A percentile compares a stretch with the other conserved stretches of the same genome.
Conservation (phyloP, 495 filamentous ascomycete genomes). For the Annulohypoxylon stygium region DNA sequence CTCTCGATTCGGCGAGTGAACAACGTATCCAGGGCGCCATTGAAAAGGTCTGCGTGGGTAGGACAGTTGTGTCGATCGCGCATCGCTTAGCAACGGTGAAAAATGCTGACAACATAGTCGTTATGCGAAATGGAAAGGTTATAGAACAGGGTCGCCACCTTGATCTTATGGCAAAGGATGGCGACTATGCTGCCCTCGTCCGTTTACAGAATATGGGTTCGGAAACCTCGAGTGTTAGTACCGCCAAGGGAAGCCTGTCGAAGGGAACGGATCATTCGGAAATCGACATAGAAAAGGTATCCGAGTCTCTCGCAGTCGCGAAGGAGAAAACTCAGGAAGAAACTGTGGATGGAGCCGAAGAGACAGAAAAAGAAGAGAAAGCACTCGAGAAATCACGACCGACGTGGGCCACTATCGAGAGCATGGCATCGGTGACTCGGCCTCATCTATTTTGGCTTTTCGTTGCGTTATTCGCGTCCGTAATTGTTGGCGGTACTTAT, state of each 20-base stretch:
- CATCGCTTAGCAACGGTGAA: constrained; percentile 78
- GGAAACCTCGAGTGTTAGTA: constrained; percentile 48
- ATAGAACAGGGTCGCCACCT: constrained; percentile 69
- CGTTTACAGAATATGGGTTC: constrained; percentile 51
- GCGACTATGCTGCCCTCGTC: constrained; percentile 60
- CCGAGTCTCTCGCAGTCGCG: constrained; percentile 27
- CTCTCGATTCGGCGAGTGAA: constrained; percentile 67
- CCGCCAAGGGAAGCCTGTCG: constrained; percentile 33
- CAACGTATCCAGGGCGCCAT: constrained; percentile 66
- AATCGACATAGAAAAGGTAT: constrained; percentile 56
- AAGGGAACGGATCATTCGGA: constrained; percentile 38
- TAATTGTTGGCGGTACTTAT: constrained; percentile 60
- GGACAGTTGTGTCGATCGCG: constrained; percentile 80
- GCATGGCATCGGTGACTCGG: constrained; percentile 38
- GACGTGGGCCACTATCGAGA: constrained; percentile 48
- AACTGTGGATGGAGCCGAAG: constrained; percentile 10
- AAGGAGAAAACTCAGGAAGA: constrained; percentile 24
- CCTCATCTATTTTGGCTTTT: constrained; percentile 49
- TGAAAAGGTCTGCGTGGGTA: constrained; percentile 58
- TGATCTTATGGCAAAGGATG: constrained; percentile 51
- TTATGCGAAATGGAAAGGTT: constrained; percentile 68
- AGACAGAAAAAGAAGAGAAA: constrained; percentile 25
- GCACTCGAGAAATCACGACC: constrained; percentile 25
- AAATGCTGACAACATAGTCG: constrained; percentile 71
- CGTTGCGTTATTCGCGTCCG: constrained; percentile 52